Conservation (phyloP, 2,329 filamentous ascomycete species). For the Xylariaceae sp. region DNA sequence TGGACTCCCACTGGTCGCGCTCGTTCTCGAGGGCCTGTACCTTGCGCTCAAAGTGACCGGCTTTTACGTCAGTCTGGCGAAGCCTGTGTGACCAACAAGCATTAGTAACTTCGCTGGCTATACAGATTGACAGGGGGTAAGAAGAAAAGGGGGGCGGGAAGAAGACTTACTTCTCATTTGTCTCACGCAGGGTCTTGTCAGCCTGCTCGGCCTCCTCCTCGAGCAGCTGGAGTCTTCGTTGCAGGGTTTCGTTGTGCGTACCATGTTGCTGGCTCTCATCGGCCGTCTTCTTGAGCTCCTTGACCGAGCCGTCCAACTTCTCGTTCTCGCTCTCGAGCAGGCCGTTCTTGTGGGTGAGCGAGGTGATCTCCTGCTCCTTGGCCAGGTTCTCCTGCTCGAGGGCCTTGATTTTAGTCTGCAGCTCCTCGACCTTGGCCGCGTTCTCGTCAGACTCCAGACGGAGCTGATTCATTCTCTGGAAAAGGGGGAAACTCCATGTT, state of each 20-base stretch:
- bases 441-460: constrained; percentile 90
- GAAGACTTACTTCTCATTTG: constrained; percentile 88
- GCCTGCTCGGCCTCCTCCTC: constrained; percentile 97
- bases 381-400: constrained; percentile 92
- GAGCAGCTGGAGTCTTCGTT: constrained; percentile 88
- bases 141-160: neutral
- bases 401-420: constrained; percentile 79
- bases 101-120: neutral
- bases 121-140: neutral
- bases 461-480: constrained; percentile 89
- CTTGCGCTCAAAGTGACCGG: constrained; percentile 98
- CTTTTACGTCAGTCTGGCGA: constrained; percentile 98
- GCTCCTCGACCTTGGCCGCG: constrained; percentile 76
- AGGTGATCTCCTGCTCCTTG: constrained; percentile 98
- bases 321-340: constrained; percentile 87
- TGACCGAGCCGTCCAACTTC: constrained; percentile 80
- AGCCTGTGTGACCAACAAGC: constrained; percentile 56
- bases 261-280: constrained; percentile 78
- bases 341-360: constrained; percentile 90
- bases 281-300: constrained; percentile 82
- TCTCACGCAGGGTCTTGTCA: constrained; percentile 93
- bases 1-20: constrained; percentile 91
- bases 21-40: constrained; percentile 91
- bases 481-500: neutral
- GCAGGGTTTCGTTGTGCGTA: constrained; percentile 86